Base-by-base conservation (phyloP, 805 yeast species). In the Candida ulmi region DNA sequence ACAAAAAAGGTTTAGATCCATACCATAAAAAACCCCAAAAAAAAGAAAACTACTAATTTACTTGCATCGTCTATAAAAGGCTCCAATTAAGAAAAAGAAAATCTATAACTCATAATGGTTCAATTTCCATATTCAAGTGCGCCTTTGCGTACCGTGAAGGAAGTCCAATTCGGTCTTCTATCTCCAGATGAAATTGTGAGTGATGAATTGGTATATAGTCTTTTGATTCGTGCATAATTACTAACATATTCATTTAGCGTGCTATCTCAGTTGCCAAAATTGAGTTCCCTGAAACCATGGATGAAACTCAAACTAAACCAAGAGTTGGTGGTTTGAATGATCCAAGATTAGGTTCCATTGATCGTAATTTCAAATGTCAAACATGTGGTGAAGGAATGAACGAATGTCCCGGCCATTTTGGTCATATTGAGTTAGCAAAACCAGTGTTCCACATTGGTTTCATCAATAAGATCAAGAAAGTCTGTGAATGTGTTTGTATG, bases 351-450 rank as follows among this genome's bases (percentile, higher is more conserved):
- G 99, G 99, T 37, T 85, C 97, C 5, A 90, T 93, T 54, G 99
- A 93, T 65, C 82, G 99, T 63, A 91, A 90, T 62, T 86, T 85
- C 74, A 88, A 87, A 69, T 93, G 99, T 73, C 98, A 91, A 71
- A 93, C 99, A 18, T 93, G 99, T 74, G 95, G 96, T 56, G 99
- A 93, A 64, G 96, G 91, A 54, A 93, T 93, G 97, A 87, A 91
- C 44, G 98, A 93, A 62, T 93, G 99, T 66, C 98, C 98, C 1
- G 99, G 99, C 44, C 99, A 93, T 69, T 93, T 93, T 66, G 99
- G 99, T 51, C 99, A 93, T 60, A 93, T 93, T 45, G 99, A 93
- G 61, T 73, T 93, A 49, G 98, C 99, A 27, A 93, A 91, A 61
- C 99, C 99, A 12, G 99, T 93, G 29, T 93, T 93, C 67, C 99